phyloP scores from a whole-genome alignment of 495 filamentous ascomycete species.

The Lasiosphaeriaceae sp. region DNA sequence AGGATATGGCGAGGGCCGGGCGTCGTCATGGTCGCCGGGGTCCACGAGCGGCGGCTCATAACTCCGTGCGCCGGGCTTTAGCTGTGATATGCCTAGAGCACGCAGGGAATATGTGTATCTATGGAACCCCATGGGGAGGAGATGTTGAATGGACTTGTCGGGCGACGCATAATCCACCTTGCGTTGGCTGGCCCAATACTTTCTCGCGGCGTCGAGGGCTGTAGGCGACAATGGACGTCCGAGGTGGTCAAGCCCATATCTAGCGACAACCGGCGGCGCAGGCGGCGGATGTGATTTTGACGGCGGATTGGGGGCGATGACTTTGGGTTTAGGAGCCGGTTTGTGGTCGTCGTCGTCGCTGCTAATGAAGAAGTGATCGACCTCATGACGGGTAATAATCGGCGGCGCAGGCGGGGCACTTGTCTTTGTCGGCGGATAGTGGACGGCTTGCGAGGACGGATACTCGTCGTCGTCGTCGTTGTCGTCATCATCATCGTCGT shows the following conservation, averaged over 20 bases:
- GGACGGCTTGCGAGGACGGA: no score
- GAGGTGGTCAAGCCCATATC: neutral
- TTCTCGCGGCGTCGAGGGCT: neutral
- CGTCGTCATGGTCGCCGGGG: neutral
- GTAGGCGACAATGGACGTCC: neutral
- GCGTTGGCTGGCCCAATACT: constrained; percentile 6
- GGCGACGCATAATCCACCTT: neutral
- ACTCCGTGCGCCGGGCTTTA: neutral
- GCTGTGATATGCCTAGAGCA: neutral
- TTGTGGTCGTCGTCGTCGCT: neutral
- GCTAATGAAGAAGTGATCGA: neutral
- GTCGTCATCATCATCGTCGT: neutral
- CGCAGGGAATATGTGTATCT: neutral
- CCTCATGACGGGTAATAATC: no score
- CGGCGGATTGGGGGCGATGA: neutral
- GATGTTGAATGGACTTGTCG: neutral
- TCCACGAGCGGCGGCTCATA: neutral
- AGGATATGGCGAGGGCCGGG: neutral
- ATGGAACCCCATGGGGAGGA: neutral
- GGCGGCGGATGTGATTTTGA: neutral
- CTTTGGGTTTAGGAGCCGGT: no score
- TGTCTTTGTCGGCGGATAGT: neutral
- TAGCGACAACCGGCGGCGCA: neutral
- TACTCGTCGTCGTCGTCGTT: no score
- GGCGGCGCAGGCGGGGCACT: no score